These are phyloP conservation scores for Apophysomyces ossiformis DNA, from an alignment of 371 early-diverging fungal genomes.

Conservation along the genomic window DNA sequence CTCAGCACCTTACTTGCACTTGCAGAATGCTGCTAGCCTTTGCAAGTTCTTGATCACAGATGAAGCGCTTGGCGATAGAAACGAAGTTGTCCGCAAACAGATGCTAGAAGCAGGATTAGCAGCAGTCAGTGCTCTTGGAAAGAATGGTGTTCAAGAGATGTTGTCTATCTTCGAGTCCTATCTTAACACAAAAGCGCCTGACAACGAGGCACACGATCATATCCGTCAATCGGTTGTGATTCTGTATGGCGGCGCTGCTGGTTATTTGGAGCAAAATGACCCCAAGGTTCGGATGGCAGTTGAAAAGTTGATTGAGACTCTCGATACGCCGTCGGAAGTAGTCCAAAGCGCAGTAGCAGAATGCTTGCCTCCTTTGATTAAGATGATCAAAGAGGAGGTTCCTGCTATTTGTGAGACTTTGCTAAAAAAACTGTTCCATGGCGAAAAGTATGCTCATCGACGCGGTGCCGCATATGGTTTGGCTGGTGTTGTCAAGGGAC, in stretches of 20 bases:
- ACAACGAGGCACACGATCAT: slow-evolving; percentile 71
- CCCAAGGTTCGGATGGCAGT: slow-evolving; percentile 81
- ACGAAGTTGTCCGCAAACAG: slow-evolving; percentile 76
- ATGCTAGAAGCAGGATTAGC: slow-evolving; percentile 91
- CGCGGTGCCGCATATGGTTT: slow-evolving; percentile 97
- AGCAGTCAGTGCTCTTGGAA: slow-evolving; percentile 76
- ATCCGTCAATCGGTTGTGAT: slow-evolving; percentile 93
- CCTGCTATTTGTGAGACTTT: slow-evolving; percentile 68
- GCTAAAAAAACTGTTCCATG: slow-evolving; percentile 72
- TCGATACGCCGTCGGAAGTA: slow-evolving; percentile 93
- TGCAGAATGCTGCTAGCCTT: slow-evolving; percentile 59
- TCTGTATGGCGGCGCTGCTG: slow-evolving; percentile 89
- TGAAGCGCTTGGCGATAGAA: slow-evolving; percentile 88
- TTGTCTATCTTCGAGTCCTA: slow-evolving; percentile 80
- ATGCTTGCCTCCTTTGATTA: slow-evolving; percentile 93
- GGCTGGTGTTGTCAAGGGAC: slow-evolving; percentile 95
- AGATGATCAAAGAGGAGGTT: slow-evolving; percentile 67
- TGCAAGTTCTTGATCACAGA: slow-evolving; percentile 81
- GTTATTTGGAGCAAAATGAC: slow-evolving; percentile 78
- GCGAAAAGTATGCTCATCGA: slow-evolving; percentile 85
- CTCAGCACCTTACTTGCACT: slow-evolving; percentile 68
- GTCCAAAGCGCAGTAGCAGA: slow-evolving; percentile 95
- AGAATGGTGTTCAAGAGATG: slow-evolving; percentile 64
- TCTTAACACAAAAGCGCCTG: slow-evolving; percentile 64
- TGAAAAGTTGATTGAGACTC: slow-evolving; percentile 84